Percentiles rank a stretch among this genome's conserved stretches.
phyloP scores from a whole-genome alignment of 2,329 filamentous ascomycete genomes.

The Colletotrichum sp. region DNA sequence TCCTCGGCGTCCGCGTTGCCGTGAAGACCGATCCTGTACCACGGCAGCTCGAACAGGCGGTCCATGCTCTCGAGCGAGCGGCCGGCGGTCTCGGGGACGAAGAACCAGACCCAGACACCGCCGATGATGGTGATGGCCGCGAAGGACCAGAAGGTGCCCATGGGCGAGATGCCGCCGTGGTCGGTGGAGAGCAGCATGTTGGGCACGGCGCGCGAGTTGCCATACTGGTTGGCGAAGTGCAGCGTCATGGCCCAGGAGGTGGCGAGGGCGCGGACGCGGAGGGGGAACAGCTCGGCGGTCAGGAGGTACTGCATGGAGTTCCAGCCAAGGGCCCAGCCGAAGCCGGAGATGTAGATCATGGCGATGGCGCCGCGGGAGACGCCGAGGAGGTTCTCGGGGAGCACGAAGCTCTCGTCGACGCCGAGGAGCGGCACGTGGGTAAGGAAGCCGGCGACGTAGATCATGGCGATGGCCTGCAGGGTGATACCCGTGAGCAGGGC shows the following conservation, averaged over 20 bases:
- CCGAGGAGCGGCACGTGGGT: constrained; percentile 66
- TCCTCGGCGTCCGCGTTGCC: constrained; percentile 58
- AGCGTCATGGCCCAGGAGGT: constrained; percentile 78
- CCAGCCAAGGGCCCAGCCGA: constrained; percentile 75
- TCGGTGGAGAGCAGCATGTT: constrained; percentile 67
- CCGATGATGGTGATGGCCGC: constrained; percentile 70
- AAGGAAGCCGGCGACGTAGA: constrained; percentile 67
- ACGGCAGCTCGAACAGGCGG: constrained; percentile 72
- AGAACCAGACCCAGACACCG: constrained; percentile 73
- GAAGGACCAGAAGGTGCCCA: constrained; percentile 82
- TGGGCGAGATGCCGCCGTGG: constrained; percentile 56
- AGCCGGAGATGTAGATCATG: constrained; percentile 74
- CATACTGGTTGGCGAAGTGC: constrained; percentile 81
- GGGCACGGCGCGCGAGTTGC: constrained; percentile 76
- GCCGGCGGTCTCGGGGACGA: constrained; percentile 74
- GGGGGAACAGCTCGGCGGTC: constrained; percentile 78
- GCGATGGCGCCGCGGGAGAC: constrained; percentile 72
- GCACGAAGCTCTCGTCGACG: constrained; percentile 48
- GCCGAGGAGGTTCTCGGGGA: constrained; percentile 52
- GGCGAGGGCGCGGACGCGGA: constrained; percentile 73
- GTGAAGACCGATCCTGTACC: constrained; percentile 73
- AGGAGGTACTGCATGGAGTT: constrained; percentile 81
- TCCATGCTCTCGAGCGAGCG: constrained; percentile 74
- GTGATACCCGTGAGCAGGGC: constrained; percentile 65
- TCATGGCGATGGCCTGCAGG: constrained; percentile 64